Base-by-base conservation (phyloP, 148 eudicot genomes). In the Rheum nobile region DNA sequence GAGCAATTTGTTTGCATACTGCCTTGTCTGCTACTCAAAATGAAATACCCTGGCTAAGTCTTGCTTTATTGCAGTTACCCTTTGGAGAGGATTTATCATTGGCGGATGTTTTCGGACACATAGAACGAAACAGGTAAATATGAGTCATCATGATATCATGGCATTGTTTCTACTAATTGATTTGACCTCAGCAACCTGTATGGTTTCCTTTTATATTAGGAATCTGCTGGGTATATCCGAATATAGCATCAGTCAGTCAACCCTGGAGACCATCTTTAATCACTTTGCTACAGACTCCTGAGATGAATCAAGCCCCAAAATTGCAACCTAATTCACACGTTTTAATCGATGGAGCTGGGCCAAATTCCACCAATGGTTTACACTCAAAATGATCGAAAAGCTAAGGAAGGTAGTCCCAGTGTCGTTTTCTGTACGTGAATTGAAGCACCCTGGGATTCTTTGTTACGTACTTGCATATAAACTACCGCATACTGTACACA, bases 231-330 rank as follows among this genome's bases (percentile, higher is more conserved):
- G 94, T 50, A 87, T 95, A 71, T 88, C 97, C 41, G 99, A 95
- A 77, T 95, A 95, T 76, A 95, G 97, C 86, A 81, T 95, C 80
- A 91, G 99, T 76, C 99, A 95, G 75, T 95, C 99, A 24, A 95
- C 99, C 39, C 87, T 95, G 17, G 99, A 95, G 79, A 89, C 97
- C 39, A 95, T 95, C 74, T 95, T 95, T 78, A 95, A 90, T 83
- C 97, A 88, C 83, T 95, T 95, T 78, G 99, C 99, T 7, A 90
- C 96, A 1, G 88, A 86, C 44, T 80, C 96, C 8, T 65, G 70
- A 65, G 70, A 17, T 65, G 70, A 31, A 14, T 32, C 39, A 65
- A 14, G 39, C 19, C 41, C 22, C 21, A 14, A 14, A 7, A 8
- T 22, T 55, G 63, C 22, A 31, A 31, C 0, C 63, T 22, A 55